Conservation (phyloP, 805 yeast genomes). For the Hanseniaspora clermontiae region DNA sequence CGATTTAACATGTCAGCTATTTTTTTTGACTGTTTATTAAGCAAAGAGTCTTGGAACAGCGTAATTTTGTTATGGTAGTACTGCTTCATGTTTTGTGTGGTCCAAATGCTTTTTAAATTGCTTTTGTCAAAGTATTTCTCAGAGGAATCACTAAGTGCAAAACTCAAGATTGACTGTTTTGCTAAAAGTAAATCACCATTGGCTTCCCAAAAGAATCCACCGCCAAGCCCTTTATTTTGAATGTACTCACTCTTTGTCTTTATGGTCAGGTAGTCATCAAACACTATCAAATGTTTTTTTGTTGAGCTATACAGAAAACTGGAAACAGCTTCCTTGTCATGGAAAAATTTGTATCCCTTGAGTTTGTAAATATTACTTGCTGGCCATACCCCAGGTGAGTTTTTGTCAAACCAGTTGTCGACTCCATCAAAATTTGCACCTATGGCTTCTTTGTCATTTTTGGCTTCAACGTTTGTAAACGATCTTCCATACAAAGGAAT, state of each 20-base stretch:
- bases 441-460: slow-evolving; percentile 18
- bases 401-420: slow-evolving; percentile 32
- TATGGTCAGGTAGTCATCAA: slow-evolving; percentile 51
- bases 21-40: not conserved
- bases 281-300: slow-evolving; percentile 37
- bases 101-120: slow-evolving; percentile 15
- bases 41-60: not conserved
- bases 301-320: slow-evolving; percentile 38
- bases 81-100: slow-evolving; percentile 14
- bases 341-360: slow-evolving; percentile 17
- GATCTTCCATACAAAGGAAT: slow-evolving; percentile 77
- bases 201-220: slow-evolving; percentile 95
- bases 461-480: slow-evolving; percentile 32
- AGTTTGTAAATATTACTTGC: slow-evolving; percentile 41
- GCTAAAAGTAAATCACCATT: slow-evolving; percentile 42
- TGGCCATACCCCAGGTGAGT: slow-evolving; percentile 40
- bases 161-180: not conserved
- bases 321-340: slow-evolving; percentile 42
- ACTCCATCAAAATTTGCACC: slow-evolving; percentile 36
- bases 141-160: not conserved
- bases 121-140: slow-evolving; percentile 5
- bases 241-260: slow-evolving; percentile 50
- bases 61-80: slow-evolving; percentile 14
- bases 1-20: not conserved
- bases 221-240: slow-evolving; percentile 41